Evolutionary conservation across 208 protist genomes (phyloP).

Genomic region (Blastocrithidia nonstop): DNA sequence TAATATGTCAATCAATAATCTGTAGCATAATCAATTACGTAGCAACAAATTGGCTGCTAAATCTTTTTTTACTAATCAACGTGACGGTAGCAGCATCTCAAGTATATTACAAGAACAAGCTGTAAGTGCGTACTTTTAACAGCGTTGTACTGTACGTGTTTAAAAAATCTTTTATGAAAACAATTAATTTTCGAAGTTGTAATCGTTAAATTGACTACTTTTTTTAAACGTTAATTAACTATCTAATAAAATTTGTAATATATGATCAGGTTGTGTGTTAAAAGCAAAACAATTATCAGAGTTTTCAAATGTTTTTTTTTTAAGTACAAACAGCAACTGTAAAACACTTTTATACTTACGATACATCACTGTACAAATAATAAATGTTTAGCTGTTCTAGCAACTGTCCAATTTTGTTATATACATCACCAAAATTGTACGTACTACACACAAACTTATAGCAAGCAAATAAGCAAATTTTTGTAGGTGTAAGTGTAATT

Average conservation of each 20-base stretch:
- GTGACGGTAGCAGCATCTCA: too few species aligned
- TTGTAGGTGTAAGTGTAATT: too few species aligned
- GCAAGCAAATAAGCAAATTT: too few species aligned
- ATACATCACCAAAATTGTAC: too few species aligned
- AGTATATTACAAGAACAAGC: too few species aligned
- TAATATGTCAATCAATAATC: too few species aligned
- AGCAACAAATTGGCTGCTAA: too few species aligned
- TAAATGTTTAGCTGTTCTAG: neutral
- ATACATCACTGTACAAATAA: neutral
- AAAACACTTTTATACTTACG: neutral
- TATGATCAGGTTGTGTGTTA: neutral
- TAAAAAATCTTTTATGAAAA: too few species aligned
- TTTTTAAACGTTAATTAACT: neutral
- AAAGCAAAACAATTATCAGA: neutral
- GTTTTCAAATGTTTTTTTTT: neutral
- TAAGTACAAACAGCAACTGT: neutral
- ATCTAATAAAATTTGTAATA: neutral
- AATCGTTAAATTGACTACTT: neutral
- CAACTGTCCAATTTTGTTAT: neutral
- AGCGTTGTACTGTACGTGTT: neutral
- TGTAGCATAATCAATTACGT: too few species aligned
- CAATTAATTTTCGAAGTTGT: too few species aligned
- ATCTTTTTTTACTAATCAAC: too few species aligned
- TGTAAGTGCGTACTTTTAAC: slow-evolving; percentile 1
- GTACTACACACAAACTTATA: too few species aligned